Percentiles rank a stretch among this genome's conserved stretches.
Conservation (phyloP, 1,139 yeast genomes). For the Zygoascus hellenicus region DNA sequence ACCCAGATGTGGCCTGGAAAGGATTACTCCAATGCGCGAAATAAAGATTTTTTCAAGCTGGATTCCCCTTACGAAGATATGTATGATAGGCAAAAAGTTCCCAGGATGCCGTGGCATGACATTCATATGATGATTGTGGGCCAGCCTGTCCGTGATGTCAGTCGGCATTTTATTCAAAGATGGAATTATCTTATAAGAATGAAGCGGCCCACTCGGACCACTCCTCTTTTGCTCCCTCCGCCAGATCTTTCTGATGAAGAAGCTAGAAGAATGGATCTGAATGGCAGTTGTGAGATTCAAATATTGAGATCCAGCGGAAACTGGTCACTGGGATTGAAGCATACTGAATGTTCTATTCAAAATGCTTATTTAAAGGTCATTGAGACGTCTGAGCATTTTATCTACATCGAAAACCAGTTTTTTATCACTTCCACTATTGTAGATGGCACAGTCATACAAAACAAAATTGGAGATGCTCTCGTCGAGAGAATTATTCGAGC, state of each 20-base stretch:
- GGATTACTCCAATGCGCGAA: conserved; percentile 94
- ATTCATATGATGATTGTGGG: conserved; percentile 95
- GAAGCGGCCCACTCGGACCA: conserved; percentile 87
- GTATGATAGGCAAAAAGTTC: conserved; percentile 76
- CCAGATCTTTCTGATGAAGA: conserved; percentile 77
- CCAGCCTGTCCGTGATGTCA: conserved; percentile 88
- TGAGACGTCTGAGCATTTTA: conserved; percentile 87
- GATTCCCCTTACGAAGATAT: conserved; percentile 87
- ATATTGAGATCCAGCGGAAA: conserved; percentile 79
- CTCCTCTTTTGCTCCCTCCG: conserved; percentile 91
- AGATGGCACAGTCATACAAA: conserved; percentile 81
- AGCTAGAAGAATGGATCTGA: conserved; percentile 53
- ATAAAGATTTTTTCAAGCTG: conserved; percentile 73
- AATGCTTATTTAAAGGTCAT: conserved; percentile 86
- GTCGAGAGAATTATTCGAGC: conserved; percentile 93
- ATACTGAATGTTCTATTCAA: conserved; percentile 86
- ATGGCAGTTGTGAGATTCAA: conserved; percentile 91
- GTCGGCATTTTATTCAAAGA: conserved; percentile 93
- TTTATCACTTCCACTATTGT: conserved; percentile 83
- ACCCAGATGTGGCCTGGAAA: conserved; percentile 88
- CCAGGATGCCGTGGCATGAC: conserved; percentile 99
- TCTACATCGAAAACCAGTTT: conserved; percentile 92
- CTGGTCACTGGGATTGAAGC: conserved; percentile 87
- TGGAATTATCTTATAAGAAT: conserved; percentile 94
- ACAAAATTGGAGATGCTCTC: conserved; percentile 91